Base-by-base conservation (phyloP, 2,329 filamentous ascomycete species). In the Alternaria sp. region DNA sequence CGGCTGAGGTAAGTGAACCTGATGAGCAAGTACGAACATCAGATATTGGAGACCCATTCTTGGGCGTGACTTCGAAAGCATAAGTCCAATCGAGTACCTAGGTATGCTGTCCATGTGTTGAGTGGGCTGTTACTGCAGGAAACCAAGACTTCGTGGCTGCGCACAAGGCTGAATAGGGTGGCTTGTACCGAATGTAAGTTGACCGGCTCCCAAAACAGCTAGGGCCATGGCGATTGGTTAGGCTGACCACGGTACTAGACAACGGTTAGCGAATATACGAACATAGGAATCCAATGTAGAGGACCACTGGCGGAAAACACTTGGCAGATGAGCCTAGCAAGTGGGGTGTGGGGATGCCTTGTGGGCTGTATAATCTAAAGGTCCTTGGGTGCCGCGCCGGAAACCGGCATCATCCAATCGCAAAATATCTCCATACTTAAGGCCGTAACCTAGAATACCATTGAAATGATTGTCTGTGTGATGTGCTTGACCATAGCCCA, bases 141-240 rank as follows among this genome's bases (percentile, higher is more conserved):
- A 18, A 48, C 16, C 11, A 51, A 44, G 2, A 49, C 8, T 49
- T 8, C 7, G 46, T 32, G 45, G 59, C 53, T 57, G 49, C 34
- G 48, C 22, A 54, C 43, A 49, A 63, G 63, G 63, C 60, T 63
- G 57, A 60, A 48, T 30, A 36, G 34, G 25, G 46, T 53, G 58
- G 58, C 59, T 58, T 41, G 38, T 52, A 22, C 59, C 18, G 11
- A 40, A 51, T n/a, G 45, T 22, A 36, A 27, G 40, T 49, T 62
- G 53, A 65, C 62, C 62, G 57, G 59, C 11, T 20, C 56, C 57
- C 22, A 30, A 58, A 54, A 10, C 38, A 45, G 62, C 28, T 63
- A 62, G 62, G 14, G 30, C 32, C 28, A 22, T 9, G 27, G 36
- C 54, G 28, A 53, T 54, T 30, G 22, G 44, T 28, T 49, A 55